Conservation (phyloP, 2,329 filamentous ascomycete species). For the Cadophora malorum region DNA sequence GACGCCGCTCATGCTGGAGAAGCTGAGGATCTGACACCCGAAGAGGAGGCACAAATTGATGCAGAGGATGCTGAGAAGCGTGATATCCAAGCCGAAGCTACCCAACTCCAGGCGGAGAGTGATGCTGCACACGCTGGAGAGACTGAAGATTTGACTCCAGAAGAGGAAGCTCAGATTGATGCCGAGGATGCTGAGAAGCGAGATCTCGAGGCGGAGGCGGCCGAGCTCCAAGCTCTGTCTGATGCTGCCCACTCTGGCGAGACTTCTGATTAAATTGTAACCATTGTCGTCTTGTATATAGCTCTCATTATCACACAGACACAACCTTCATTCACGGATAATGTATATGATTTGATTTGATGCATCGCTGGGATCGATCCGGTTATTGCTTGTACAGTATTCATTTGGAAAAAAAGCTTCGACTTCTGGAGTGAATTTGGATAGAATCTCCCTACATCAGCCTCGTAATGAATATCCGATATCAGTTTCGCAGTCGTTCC, state of each 20-base stretch:
- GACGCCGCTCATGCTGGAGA: not conserved
- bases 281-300: too few species aligned
- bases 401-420: too few species aligned
- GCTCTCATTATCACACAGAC: too few species aligned
- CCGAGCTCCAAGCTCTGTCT: not conserved
- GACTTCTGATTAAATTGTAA: too few species aligned
- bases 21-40: not conserved
- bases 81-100: not conserved
- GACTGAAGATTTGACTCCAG: not conserved
- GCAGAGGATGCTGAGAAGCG: conserved; percentile 5
- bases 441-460: too few species aligned
- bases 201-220: not conserved
- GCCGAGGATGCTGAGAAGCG: conserved; percentile 4
- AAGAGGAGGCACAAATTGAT: conserved; percentile 10
- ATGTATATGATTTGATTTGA: too few species aligned
- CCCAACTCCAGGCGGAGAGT: not conserved
- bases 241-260: not conserved
- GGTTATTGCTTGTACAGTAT: too few species aligned
- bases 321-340: too few species aligned
- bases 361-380: too few species aligned
- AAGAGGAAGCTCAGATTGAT: conserved; percentile 7
- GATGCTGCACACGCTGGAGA: not conserved
- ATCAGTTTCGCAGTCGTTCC: too few species aligned
- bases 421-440: too few species aligned
- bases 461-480: too few species aligned